A percentile compares a stretch with the other conserved stretches of the same genome.
Conservation (phyloP, 2,329 filamentous ascomycete genomes). For the Colletotrichum spinosum region DNA sequence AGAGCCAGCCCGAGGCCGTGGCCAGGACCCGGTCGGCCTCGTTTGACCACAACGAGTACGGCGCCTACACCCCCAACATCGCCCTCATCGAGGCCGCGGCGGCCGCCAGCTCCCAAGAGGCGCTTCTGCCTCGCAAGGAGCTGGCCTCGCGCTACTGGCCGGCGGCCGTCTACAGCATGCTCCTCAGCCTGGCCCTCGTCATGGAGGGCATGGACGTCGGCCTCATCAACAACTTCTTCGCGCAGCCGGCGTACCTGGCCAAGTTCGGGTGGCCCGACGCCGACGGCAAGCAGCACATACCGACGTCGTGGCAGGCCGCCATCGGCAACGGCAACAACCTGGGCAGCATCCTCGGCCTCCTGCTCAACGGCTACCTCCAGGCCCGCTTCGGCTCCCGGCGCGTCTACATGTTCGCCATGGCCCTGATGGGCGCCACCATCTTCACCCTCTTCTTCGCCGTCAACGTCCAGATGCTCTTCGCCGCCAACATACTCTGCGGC, state of each 20-base stretch:
- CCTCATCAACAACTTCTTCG: slow-evolving; percentile 53
- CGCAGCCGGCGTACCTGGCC: slow-evolving; percentile 44
- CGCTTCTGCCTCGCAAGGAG: slow-evolving; percentile 45
- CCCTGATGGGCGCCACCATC: slow-evolving; percentile 49
- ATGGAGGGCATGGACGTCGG: slow-evolving; percentile 52
- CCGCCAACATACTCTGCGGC: slow-evolving; percentile 40
- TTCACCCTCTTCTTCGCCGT: slow-evolving; percentile 51
- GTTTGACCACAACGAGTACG: slow-evolving; percentile 42
- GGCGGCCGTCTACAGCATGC: slow-evolving; percentile 43
- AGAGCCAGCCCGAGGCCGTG: not conserved
- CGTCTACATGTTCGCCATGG: slow-evolving; percentile 51
- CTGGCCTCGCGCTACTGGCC: slow-evolving; percentile 47
- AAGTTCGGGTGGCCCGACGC: slow-evolving; percentile 49
- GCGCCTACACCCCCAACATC: slow-evolving; percentile 40
- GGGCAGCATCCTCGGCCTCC: slow-evolving; percentile 56
- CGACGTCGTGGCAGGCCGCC: slow-evolving; percentile 57
- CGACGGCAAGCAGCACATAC: slow-evolving; percentile 53
- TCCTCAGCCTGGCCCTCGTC: slow-evolving; percentile 46
- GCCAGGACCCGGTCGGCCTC: slow-evolving; percentile 22
- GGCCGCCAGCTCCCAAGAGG: slow-evolving; percentile 44
- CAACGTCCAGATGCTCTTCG: slow-evolving; percentile 47
- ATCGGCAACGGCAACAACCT: slow-evolving; percentile 53
- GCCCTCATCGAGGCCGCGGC: slow-evolving; percentile 49
- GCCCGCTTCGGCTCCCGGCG: slow-evolving; percentile 48
- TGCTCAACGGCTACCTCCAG: slow-evolving; percentile 54